phyloP scores from a whole-genome alignment of 2,329 filamentous ascomycete species.

The Aspergillus alliaceus region DNA sequence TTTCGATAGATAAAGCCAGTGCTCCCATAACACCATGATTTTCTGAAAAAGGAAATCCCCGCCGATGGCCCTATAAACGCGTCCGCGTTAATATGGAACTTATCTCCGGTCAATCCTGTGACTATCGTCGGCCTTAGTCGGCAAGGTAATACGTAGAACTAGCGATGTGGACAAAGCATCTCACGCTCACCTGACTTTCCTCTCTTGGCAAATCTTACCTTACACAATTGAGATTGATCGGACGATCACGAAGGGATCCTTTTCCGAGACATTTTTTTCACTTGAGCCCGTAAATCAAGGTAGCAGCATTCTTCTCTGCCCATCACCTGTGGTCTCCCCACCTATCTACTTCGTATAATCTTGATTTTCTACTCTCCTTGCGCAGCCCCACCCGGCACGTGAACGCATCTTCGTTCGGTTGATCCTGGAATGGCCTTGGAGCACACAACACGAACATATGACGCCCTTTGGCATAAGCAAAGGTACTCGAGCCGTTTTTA shows the following conservation, averaged over 20 bases:
- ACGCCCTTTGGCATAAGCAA: neutral
- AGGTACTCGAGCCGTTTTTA: neutral
- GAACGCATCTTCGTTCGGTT: neutral
- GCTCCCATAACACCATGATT: too few species aligned
- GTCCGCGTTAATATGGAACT: neutral
- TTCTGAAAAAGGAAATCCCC: too few species aligned
- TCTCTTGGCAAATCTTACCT: neutral
- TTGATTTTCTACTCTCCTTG: neutral
- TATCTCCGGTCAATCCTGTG: neutral
- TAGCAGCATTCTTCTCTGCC: neutral
- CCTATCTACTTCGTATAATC: neutral
- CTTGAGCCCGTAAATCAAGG: neutral
- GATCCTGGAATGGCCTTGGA: neutral
- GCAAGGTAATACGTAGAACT: neutral
- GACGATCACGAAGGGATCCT: neutral
- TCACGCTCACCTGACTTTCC: neutral
- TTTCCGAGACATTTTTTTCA: neutral
- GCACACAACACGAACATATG: neutral
- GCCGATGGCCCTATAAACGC: too few species aligned
- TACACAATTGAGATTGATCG: too few species aligned
- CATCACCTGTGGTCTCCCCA: neutral
- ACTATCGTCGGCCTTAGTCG: neutral
- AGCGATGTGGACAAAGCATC: neutral
- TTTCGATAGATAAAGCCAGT: neutral
- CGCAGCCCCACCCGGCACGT: neutral